Evolutionary conservation across 306 rosid species (phyloP), one percentile per base, ranked within the genome.

Genomic region (Cyamopsis tetragonoloba): DNA sequence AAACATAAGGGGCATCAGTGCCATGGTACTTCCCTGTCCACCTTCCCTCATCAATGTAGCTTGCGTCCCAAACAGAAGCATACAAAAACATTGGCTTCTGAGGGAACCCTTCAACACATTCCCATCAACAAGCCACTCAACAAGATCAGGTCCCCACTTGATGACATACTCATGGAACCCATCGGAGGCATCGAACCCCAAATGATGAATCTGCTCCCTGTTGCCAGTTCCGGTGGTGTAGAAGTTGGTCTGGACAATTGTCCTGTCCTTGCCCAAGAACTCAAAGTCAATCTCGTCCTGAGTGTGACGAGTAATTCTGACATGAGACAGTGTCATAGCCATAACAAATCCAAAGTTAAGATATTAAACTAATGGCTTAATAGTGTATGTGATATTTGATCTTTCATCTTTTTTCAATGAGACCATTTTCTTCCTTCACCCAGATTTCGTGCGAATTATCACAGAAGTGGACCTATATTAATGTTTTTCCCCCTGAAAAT

Each of bases 201-300:
- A 63, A 1, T 62, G 8, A 24, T 85, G 91, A 64, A 83, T 42
- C 14, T 26, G 3, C 67, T 88, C 86, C 12, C 46, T 72, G 47
- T 80, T 80, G 0, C 95, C 86, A 1, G 37, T 44, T 0, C 95
- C 89, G 0, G 49, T 4, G 1, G 62, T 60, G 68, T n/a, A 83
- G 7, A 38, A 76, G 60, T 85, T 85, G 0, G 88, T 82, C 53
- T 85, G 88, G 1, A 82, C 85, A 1, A 87, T 12, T 19, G 47
- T 80, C 34, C 41, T 69, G 64, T 85, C 82, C 1, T 75, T 74
- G 7, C 91, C 95, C 14, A 88, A 27, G 47, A 88, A 81, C 73
- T 88, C 84, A 27, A 88, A 88, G 46, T 88, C 95, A 30, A 88
- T 88, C 75, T 88, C 95, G 82, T 83, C 91, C 28, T 85, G 91